Evolutionary conservation across 805 yeast genomes (phyloP).

Genomic region (Ogataea trehaloabstinens): DNA sequence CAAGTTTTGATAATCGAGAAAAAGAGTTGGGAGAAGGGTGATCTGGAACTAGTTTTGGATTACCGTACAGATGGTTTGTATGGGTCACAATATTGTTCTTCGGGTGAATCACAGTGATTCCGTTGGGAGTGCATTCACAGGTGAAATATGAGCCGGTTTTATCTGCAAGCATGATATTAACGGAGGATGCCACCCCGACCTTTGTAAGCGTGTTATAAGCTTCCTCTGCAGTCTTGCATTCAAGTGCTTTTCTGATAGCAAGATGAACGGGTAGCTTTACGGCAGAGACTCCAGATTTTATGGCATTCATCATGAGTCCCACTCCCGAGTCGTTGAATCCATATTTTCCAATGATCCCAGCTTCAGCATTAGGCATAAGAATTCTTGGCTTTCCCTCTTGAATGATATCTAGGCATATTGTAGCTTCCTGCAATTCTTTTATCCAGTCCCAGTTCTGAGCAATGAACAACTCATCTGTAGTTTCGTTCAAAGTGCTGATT

Average conservation of each 20-base stretch:
- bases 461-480: conserved; percentile 23
- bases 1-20: too few species aligned
- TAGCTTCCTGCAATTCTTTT: conserved; percentile 23
- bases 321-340: conserved; percentile 34
- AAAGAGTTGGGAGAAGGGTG: too few species aligned
- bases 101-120: too few species aligned
- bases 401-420: conserved; percentile 27
- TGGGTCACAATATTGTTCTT: too few species aligned
- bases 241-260: conserved; percentile 33
- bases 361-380: conserved; percentile 31
- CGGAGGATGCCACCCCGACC: too few species aligned
- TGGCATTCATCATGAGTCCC: conserved; percentile 33
- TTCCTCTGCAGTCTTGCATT: too few species aligned
- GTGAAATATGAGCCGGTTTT: too few species aligned
- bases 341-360: conserved; percentile 36
- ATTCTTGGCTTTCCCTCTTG: conserved; percentile 26
- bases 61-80: too few species aligned
- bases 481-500: conserved; percentile 24
- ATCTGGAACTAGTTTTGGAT: too few species aligned
- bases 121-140: too few species aligned
- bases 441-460: conserved; percentile 46
- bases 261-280: conserved; percentile 37
- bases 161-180: too few species aligned
- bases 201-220: too few species aligned
- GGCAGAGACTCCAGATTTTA: conserved; percentile 27